Evolutionary conservation across 768 basidiomycete genomes (phyloP).

Genomic region (Albatrellus ellisii): DNA sequence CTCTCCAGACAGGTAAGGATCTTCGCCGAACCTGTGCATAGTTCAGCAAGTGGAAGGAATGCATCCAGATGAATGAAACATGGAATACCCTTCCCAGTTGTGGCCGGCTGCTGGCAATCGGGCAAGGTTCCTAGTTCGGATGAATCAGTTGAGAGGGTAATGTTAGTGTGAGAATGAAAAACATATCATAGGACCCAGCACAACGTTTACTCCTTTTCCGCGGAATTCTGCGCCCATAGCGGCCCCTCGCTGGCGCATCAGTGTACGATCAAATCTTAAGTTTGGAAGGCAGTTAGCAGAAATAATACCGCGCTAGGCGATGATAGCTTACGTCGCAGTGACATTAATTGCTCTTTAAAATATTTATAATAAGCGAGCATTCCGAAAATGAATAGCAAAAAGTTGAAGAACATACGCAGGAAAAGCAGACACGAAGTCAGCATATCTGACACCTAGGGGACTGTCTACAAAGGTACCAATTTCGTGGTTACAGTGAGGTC

Average conservation of each 20-base stretch:
- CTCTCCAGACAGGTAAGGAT: slow-evolving; percentile 22
- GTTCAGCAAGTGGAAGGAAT: slow-evolving; percentile 2
- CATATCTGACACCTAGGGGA: slow-evolving; percentile 25
- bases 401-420: slow-evolving; percentile 26
- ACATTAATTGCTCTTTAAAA: slow-evolving; percentile 18
- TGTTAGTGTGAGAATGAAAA: neutral
- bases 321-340: slow-evolving; percentile 23
- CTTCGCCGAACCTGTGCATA: slow-evolving; percentile 14
- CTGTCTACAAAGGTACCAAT: slow-evolving; percentile 6
- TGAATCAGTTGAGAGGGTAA: neutral
- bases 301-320: neutral
- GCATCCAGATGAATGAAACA: neutral
- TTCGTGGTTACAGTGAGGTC: neutral
- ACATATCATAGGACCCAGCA: slow-evolving; percentile 15
- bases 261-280: slow-evolving; percentile 34
- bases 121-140: slow-evolving; percentile 9
- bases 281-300: neutral
- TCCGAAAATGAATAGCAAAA: slow-evolving; percentile 29
- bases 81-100: slow-evolving; percentile 30
- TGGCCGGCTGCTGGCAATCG: slow-evolving; percentile 23
- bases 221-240: slow-evolving; percentile 56
- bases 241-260: slow-evolving; percentile 49
- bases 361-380: slow-evolving; percentile 25
- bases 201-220: slow-evolving; percentile 48
- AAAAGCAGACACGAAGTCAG: slow-evolving; percentile 28